phyloP scores from a whole-genome alignment of 257 asterid genomes.

The Solanum ahanhuiri region DNA sequence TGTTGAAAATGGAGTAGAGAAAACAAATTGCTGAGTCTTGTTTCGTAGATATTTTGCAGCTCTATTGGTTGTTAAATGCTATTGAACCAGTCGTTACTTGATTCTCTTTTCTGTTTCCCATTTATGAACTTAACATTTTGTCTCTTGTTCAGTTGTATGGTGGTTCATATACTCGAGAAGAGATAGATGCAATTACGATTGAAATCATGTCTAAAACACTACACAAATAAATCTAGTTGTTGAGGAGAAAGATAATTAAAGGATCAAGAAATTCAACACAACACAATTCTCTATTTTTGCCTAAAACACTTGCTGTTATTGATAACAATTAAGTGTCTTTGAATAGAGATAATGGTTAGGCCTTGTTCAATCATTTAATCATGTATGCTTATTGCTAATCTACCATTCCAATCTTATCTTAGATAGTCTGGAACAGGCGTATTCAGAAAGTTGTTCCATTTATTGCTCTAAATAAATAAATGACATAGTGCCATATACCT shows the following conservation, averaged over 20 bases:
- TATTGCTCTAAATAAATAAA: neutral
- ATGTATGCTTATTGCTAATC: neutral
- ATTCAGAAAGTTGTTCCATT: neutral
- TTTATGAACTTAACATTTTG: neutral
- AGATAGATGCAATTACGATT: neutral
- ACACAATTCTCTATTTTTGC: neutral
- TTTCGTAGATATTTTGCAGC: neutral
- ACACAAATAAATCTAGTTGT: neutral
- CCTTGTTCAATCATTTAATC: neutral
- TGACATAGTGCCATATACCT: conserved; percentile 14
- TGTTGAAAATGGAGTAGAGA: neutral
- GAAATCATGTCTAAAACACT: neutral
- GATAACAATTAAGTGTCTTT: neutral
- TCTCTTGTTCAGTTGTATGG: neutral
- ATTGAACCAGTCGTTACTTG: neutral
- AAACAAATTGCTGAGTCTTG: neutral
- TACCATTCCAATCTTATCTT: neutral
- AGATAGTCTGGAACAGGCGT: neutral
- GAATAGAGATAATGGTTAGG: neutral
- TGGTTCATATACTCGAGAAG: neutral
- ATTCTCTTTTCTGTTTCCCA: neutral
- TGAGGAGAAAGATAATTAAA: neutral
- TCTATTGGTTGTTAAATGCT: neutral
- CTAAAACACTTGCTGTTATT: neutral
- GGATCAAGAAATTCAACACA: neutral